Conservation (phyloP, 306 rosid genomes). For the Prosopis cineraria region DNA sequence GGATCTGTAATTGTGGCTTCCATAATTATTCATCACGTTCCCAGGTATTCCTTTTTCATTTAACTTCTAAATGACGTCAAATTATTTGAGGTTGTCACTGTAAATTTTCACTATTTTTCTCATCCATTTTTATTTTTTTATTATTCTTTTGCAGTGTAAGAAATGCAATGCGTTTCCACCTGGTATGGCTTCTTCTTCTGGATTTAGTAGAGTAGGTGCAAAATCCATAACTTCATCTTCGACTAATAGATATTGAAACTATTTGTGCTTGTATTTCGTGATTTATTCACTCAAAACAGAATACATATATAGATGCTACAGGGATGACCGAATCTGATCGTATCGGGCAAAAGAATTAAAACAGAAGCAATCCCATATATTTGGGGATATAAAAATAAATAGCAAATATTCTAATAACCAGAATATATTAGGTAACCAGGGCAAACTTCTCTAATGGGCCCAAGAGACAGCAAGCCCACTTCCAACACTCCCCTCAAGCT, state of each 20-base stretch:
- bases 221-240: slow-evolving; percentile 24
- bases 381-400: too few relatives aligned
- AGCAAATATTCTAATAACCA: too few relatives aligned
- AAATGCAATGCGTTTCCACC: slow-evolving; percentile 87
- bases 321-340: too few relatives aligned
- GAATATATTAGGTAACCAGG: too few relatives aligned
- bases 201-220: not conserved
- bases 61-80: slow-evolving; percentile 19
- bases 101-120: slow-evolving; percentile 32
- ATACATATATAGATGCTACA: too few relatives aligned
- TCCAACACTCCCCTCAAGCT: too few relatives aligned
- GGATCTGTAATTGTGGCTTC: slow-evolving; percentile 93
- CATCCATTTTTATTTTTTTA: slow-evolving; percentile 25
- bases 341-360: too few relatives aligned
- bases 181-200: slow-evolving; percentile 54
- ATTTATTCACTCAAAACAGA: too few relatives aligned
- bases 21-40: slow-evolving; percentile 77
- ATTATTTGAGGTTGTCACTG: not conserved
- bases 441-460: too few relatives aligned
- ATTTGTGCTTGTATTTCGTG: too few relatives aligned
- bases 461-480: too few relatives aligned
- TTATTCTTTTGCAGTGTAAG: slow-evolving; percentile 78
- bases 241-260: slow-evolving; percentile 20
- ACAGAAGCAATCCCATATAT: too few relatives aligned
- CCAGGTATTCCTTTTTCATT: slow-evolving; percentile 55